A percentile compares a stretch with the other conserved stretches of the same genome.
Evolutionary conservation across 2,329 filamentous ascomycete species (phyloP).

Genomic region (Fusarium duplospermum): DNA sequence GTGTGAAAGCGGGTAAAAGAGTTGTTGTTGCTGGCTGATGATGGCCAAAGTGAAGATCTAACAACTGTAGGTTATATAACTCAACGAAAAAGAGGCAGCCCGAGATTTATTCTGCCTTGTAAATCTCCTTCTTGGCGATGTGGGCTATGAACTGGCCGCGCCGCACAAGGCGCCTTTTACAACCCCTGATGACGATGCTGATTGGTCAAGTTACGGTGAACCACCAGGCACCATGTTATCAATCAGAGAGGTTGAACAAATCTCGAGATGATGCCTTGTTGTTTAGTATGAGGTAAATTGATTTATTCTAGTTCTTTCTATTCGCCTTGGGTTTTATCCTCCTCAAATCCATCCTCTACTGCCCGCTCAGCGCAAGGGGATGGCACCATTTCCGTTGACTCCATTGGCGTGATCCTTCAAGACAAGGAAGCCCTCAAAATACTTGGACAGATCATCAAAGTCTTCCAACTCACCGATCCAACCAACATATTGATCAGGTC

Average conservation of each 20-base stretch:
- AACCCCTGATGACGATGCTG: neutral
- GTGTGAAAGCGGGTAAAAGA: neutral
- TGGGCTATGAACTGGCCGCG: neutral
- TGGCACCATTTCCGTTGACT: neutral
- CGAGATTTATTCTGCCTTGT: neutral
- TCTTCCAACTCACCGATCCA: slow-evolving; percentile 54
- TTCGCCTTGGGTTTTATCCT: neutral
- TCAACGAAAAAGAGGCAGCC: neutral
- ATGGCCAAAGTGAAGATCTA: neutral
- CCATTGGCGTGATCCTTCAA: neutral
- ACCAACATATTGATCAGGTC: slow-evolving; percentile 76
- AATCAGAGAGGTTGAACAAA: neutral
- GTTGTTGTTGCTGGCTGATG: neutral
- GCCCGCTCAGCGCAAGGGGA: neutral
- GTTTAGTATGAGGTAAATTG: neutral
- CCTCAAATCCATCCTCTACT: neutral
- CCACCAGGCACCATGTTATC: neutral
- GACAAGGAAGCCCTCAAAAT: neutral
- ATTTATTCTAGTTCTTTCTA: neutral
- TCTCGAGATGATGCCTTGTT: neutral
- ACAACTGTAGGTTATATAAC: neutral
- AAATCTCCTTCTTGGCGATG: neutral
- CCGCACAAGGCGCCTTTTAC: neutral
- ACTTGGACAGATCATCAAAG: slow-evolving; percentile 11
- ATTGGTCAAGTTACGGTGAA: neutral